Conservation (phyloP, 148 eudicot genomes). For the Rhododendron williamsianum region DNA sequence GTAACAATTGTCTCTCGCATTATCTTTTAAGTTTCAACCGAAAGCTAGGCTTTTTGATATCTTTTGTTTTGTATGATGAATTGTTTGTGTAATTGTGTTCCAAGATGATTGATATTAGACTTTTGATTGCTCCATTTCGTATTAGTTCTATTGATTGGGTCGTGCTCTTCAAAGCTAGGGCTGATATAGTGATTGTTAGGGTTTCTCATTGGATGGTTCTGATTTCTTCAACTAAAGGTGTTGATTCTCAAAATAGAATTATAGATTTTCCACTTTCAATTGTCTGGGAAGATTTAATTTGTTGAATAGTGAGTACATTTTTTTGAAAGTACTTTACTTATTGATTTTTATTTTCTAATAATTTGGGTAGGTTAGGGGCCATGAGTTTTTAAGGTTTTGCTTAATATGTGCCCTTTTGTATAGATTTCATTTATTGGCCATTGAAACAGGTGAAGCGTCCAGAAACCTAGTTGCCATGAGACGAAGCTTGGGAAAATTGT, state of each 20-base stretch:
- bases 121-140: no score
- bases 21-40: no score
- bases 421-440: background rate
- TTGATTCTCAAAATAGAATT: background rate
- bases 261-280: background rate
- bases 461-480: slow-evolving; percentile 22
- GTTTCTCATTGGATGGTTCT: no score
- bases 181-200: no score
- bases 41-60: no score
- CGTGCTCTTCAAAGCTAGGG: no score
- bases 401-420: background rate
- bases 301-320: background rate
- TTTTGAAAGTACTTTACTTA: background rate
- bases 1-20: no score
- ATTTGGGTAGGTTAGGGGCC: background rate
- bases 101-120: no score
- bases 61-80: no score
- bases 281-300: background rate
- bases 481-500: slow-evolving; percentile 25
- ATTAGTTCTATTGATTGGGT: no score
- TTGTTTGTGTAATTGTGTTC: no score
- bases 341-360: background rate
- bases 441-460: background rate
- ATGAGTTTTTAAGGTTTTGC: background rate
- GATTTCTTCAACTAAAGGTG: background rate